Evolutionary conservation across 2,329 filamentous ascomycete genomes (phyloP).

Genomic region (Microthyrium microscopicum): DNA sequence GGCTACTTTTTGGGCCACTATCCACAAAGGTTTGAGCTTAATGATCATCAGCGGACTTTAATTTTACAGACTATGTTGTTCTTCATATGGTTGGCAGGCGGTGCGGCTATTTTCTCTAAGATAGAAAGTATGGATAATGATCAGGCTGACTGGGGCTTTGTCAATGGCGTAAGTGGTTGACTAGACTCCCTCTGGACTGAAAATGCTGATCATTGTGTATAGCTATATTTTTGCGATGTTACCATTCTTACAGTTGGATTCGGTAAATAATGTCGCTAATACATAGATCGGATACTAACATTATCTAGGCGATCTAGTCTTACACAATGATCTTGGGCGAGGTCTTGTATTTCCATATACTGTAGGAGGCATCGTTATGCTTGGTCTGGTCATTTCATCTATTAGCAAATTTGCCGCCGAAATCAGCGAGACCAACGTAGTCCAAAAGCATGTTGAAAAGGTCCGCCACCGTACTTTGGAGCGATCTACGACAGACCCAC

Average conservation of each 20-base stretch:
- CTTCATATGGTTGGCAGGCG: slow-evolving; percentile 63
- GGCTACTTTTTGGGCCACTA: slow-evolving; percentile 65
- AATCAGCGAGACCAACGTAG: slow-evolving; percentile 43
- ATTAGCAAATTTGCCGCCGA: slow-evolving; percentile 51
- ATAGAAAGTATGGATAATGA: slow-evolving; percentile 35
- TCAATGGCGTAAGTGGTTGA: slow-evolving; percentile 37
- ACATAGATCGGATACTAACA: slow-evolving; percentile 3
- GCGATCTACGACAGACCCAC: slow-evolving; percentile 35
- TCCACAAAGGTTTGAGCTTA: slow-evolving; percentile 59
- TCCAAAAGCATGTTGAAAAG: slow-evolving; percentile 40
- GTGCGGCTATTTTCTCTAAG: slow-evolving; percentile 55
- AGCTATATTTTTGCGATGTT: slow-evolving; percentile 28
- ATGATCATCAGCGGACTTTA: slow-evolving; percentile 65
- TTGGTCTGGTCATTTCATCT: slow-evolving; percentile 68
- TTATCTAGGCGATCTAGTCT: slow-evolving; percentile 44
- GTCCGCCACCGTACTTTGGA: slow-evolving; percentile 37
- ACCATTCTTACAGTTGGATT: slow-evolving; percentile 26
- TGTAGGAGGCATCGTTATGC: slow-evolving; percentile 65
- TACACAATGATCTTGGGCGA: slow-evolving; percentile 39
- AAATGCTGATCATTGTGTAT: slow-evolving; percentile 6
- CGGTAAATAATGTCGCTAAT: no score
- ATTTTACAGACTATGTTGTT: slow-evolving; percentile 84
- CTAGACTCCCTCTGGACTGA: not conserved
- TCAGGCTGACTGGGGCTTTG: slow-evolving; percentile 45
- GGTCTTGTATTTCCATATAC: slow-evolving; percentile 71